Evolutionary conservation across 192 early-diverging fungal species (phyloP).

Genomic region (Coemansia sp.): DNA sequence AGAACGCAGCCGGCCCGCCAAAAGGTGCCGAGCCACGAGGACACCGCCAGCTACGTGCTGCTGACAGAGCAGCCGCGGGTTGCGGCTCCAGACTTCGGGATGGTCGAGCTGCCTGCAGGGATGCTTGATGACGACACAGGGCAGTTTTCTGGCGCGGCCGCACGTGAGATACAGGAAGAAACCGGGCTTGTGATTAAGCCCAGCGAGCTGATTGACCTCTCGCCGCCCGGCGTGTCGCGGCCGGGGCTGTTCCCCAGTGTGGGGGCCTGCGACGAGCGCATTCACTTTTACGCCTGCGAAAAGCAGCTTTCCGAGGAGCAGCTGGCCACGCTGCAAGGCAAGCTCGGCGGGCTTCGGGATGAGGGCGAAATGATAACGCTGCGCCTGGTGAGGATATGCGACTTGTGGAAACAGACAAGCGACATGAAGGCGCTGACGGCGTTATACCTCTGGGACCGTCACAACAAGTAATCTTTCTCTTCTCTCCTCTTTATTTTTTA

Average conservation of each 20-base stretch:
- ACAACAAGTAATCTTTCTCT: no score
- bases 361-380: conserved; percentile 78
- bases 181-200: conserved; percentile 66
- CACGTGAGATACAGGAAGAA: conserved; percentile 79
- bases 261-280: conserved; percentile 79
- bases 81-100: conserved; percentile 58
- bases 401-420: conserved; percentile 62
- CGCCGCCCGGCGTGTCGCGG: conserved; percentile 16
- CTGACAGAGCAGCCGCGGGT: conserved; percentile 74
- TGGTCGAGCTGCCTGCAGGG: conserved; percentile 79
- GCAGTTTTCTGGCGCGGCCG: conserved; percentile 73
- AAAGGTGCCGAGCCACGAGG: conserved; percentile 15
- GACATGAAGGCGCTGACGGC: conserved; percentile 74
- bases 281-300: conserved; percentile 67
- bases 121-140: conserved; percentile 74
- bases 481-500: neutral
- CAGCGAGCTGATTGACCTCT: conserved; percentile 63
- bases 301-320: conserved; percentile 57
- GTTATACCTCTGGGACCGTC: conserved; percentile 57
- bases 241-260: conserved; percentile 70
- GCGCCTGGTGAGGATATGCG: conserved; percentile 60
- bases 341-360: conserved; percentile 64
- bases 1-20: conserved; percentile 3
- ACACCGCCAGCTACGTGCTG: conserved; percentile 56
- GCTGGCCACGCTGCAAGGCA: conserved; percentile 60